A percentile compares a stretch with the other conserved stretches of the same genome.
Conservation (phyloP, 306 rosid genomes). For the Leucaena leucocephala region DNA sequence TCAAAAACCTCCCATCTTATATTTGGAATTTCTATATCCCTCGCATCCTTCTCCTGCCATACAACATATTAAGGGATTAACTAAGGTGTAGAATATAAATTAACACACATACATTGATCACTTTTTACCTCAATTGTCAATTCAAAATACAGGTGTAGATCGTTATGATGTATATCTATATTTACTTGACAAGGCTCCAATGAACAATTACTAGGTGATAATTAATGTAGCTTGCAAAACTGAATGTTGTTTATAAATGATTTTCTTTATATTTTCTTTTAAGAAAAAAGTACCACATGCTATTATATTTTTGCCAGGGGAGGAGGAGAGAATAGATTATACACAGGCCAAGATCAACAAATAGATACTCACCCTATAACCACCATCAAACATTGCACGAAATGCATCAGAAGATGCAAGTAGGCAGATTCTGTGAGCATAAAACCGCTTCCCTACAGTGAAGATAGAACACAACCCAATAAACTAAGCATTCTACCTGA, state of each 20-base stretch:
- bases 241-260: not conserved
- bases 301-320: not conserved
- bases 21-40: constrained; percentile 90
- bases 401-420: constrained; percentile 97
- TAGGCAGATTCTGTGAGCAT: constrained; percentile 92
- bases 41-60: constrained; percentile 88
- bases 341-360: not conserved
- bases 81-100: not conserved
- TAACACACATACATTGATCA: constrained; percentile 13
- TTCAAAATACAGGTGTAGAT: not conserved
- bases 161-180: not conserved
- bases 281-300: not conserved
- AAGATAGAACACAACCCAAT: constrained; percentile 2
- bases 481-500: constrained; percentile 16
- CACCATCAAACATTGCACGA: constrained; percentile 99
- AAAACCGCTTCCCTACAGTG: constrained; percentile 76
- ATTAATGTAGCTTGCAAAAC: no score
- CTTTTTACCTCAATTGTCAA: constrained; percentile 16
- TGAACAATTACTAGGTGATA: not conserved
- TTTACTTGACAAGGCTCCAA: constrained; percentile 8
- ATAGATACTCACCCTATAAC: constrained; percentile 69
- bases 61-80: constrained; percentile 8
- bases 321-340: not conserved
- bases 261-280: not conserved
- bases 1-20: constrained; percentile 92